Evolutionary conservation across 2,329 filamentous ascomycete species (phyloP).

Genomic region (Fusarium albidum): DNA sequence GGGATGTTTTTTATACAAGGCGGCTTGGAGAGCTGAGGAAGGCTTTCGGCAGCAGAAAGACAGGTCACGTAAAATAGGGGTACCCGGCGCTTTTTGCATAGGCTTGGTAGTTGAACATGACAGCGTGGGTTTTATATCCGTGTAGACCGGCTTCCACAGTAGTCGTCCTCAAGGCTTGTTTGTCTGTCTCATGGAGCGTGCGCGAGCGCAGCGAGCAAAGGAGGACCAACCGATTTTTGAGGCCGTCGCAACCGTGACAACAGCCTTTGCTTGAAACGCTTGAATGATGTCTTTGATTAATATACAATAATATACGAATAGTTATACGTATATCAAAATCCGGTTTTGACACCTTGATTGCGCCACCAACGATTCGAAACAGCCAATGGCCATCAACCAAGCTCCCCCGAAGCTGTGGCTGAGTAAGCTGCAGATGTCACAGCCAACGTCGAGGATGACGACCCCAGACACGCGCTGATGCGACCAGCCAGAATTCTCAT

Average conservation of each 20-base stretch:
- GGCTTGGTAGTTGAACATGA: not conserved
- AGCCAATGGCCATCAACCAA: not conserved
- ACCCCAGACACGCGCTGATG: not conserved
- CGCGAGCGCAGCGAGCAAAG: too few relatives aligned
- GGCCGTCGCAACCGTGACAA: too few relatives aligned
- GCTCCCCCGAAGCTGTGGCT: not conserved
- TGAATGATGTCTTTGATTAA: too few relatives aligned
- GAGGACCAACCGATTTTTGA: too few relatives aligned
- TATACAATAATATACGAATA: too few relatives aligned
- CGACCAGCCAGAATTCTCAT: not conserved
- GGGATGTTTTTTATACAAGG: not conserved
- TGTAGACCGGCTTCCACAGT: not conserved
- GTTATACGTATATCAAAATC: not conserved
- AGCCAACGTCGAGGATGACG: not conserved
- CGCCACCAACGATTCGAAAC: not conserved
- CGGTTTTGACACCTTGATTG: conserved; percentile 1
- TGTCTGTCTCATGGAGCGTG: too few relatives aligned
- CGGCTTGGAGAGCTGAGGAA: not conserved
- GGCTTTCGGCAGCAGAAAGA: conserved; percentile 13
- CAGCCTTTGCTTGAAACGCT: too few relatives aligned
- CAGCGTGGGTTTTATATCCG: not conserved
- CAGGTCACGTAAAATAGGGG: not conserved
- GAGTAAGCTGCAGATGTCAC: conserved; percentile 12
- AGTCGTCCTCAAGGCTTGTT: too few relatives aligned
- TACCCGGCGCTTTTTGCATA: conserved; percentile 1